phyloP scores from a whole-genome alignment of 768 basidiomycete genomes.

The Lactarius evosmus region DNA sequence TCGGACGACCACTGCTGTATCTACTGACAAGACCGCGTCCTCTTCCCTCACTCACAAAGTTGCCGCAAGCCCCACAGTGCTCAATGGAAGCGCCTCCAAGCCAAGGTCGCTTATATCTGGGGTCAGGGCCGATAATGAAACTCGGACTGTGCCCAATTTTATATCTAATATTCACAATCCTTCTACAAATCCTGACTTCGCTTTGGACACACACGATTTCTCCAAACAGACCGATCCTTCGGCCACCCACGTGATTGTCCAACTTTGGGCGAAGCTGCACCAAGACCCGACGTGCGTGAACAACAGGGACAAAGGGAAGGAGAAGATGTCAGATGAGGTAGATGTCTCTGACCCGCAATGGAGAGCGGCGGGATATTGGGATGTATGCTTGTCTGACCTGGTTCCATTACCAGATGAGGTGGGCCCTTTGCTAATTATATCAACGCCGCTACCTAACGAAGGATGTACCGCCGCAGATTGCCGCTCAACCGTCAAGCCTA shows the following conservation, averaged over 20 bases:
- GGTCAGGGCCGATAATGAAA: conserved; percentile 13
- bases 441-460: conserved; percentile 6
- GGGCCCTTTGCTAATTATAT: conserved; percentile 34
- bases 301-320: conserved; percentile 23
- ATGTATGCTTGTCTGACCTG: conserved; percentile 56
- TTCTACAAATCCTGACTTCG: conserved; percentile 79
- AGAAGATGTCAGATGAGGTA: conserved; percentile 18
- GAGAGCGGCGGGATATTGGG: conserved; percentile 67
- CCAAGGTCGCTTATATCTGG: conserved; percentile 14
- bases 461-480: conserved; percentile 34
- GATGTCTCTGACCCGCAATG: conserved; percentile 41
- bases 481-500: conserved; percentile 43
- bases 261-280: conserved; percentile 51
- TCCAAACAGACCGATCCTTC: conserved; percentile 53
- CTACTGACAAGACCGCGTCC: conserved; percentile 6
- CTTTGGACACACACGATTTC: conserved; percentile 58
- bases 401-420: conserved; percentile 62
- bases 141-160: conserved; percentile 52
- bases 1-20: neutral
- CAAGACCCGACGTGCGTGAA: conserved; percentile 11
- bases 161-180: conserved; percentile 77
- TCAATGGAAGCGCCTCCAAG: conserved; percentile 12
- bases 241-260: conserved; percentile 49
- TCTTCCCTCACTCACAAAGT: conserved; percentile 7
- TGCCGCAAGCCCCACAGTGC: neutral